Conservation (phyloP, 352 stramenopile genomes). For the Phytophthora cactorum region DNA sequence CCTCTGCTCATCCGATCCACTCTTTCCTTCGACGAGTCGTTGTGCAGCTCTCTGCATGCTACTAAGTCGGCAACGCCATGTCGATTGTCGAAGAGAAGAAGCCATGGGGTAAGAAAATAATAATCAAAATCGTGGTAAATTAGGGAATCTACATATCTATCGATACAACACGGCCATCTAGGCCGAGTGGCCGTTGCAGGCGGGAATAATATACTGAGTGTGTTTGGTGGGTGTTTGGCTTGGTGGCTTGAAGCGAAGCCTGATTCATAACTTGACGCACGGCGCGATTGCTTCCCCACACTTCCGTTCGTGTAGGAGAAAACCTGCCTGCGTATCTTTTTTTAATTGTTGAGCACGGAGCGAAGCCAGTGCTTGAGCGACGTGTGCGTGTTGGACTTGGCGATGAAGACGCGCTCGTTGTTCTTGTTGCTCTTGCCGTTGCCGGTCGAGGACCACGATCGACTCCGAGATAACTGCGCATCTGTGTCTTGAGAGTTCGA, state of each 20-base stretch:
- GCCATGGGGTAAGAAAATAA: not conserved
- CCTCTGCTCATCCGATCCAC: constrained; percentile 23
- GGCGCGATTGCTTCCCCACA: constrained; percentile 15
- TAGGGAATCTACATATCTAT: constrained; percentile 44
- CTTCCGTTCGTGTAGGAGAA: constrained; percentile 21
- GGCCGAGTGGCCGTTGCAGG: constrained; percentile 8
- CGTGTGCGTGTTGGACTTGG: constrained; percentile 75
- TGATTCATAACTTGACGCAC: constrained; percentile 29
- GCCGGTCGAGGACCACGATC: constrained; percentile 35
- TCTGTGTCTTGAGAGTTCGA: constrained; percentile 19
- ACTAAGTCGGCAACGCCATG: constrained; percentile 7
- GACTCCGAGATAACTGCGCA: constrained; percentile 33
- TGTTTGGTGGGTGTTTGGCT: constrained; percentile 3
- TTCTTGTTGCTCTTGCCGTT: constrained; percentile 39
- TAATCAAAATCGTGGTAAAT: constrained; percentile 51
- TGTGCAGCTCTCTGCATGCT: not conserved
- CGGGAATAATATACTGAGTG: constrained; percentile 36
- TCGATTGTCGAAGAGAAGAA: constrained; percentile 13
- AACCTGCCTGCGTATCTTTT: not conserved
- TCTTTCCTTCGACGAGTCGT: constrained; percentile 7
- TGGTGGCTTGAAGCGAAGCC: constrained; percentile 14
- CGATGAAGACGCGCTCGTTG: constrained; percentile 59
- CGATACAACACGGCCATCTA: constrained; percentile 26
- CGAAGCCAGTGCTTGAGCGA: constrained; percentile 75
- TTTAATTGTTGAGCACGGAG: constrained; percentile 66